A percentile compares a stretch with the other conserved stretches of the same genome.
These are phyloP conservation scores for Escallonia herrerae DNA, from an alignment of 129 eudicot species.

Conservation along the genomic window DNA sequence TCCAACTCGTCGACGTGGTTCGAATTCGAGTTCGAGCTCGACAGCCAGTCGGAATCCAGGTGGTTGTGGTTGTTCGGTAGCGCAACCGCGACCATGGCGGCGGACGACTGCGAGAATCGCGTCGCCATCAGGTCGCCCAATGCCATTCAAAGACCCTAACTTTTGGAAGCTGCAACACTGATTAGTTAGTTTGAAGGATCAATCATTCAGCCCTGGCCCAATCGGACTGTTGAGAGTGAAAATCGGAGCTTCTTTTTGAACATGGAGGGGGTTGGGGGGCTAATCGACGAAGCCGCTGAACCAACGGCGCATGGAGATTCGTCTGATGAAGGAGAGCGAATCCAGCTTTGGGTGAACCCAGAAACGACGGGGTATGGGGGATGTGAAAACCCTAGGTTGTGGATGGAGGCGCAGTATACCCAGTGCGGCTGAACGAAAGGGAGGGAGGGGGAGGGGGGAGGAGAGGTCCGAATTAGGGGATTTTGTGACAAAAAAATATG, in stretches of 20 bases:
- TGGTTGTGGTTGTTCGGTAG: too few species aligned
- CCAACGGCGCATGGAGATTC: constrained; percentile 65
- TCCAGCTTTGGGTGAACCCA: constrained; percentile 49
- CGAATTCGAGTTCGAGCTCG: constrained; percentile 37
- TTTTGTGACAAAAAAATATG: constrained; percentile 16
- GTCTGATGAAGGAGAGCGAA: constrained; percentile 22
- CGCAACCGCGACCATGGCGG: constrained; percentile 8
- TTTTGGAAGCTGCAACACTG: too few species aligned
- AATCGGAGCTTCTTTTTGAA: too few species aligned
- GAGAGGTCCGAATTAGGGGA: constrained; percentile 24
- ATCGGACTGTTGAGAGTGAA: constrained; percentile 29
- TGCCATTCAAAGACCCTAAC: constrained; percentile 56
- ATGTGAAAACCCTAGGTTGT: constrained; percentile 32
- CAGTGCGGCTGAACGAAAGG: constrained; percentile 20
- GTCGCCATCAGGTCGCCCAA: constrained; percentile 92
- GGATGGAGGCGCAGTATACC: constrained; percentile 23
- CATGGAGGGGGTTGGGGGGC: neutral
- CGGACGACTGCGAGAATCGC: constrained; percentile 65
- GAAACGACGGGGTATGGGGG: constrained; percentile 8
- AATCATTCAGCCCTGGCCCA: constrained; percentile 23
- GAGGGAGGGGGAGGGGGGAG: constrained; percentile 13
- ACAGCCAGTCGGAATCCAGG: constrained; percentile 16
- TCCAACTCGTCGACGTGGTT: constrained; percentile 13
- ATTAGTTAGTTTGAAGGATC: neutral
- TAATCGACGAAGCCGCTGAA: constrained; percentile 68